Evolutionary conservation across 352 stramenopile species (phyloP).

Genomic region (Globisporangium cylindrosporum): DNA sequence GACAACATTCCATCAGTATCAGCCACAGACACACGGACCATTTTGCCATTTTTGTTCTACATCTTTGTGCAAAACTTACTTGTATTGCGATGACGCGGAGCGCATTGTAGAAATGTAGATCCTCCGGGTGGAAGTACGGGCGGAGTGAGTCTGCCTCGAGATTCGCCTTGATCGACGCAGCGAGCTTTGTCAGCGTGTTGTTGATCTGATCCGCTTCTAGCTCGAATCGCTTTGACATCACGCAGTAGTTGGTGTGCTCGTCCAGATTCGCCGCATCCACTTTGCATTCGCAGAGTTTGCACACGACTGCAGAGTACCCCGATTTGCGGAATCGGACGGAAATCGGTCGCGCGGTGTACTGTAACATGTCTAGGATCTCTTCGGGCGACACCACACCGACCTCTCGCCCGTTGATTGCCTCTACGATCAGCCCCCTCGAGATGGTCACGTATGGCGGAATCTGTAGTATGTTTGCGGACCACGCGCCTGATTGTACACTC

Average conservation of each 20-base stretch:
- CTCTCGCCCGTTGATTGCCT: conserved; percentile 56
- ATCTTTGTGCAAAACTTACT: conserved; percentile 15
- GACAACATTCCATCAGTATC: conserved; percentile 1
- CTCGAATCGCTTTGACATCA: conserved; percentile 74
- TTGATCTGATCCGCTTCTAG: conserved; percentile 81
- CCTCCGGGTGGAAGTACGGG: conserved; percentile 44
- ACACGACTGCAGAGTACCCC: conserved; percentile 51
- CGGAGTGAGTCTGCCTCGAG: conserved; percentile 38
- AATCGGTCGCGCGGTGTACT: conserved; percentile 59
- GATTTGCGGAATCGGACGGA: conserved; percentile 56
- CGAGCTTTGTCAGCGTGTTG: conserved; percentile 49
- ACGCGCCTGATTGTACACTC: conserved; percentile 38
- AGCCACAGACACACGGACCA: neutral
- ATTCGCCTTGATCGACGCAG: conserved; percentile 54
- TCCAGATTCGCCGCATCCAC: conserved; percentile 63
- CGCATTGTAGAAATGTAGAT: conserved; percentile 72
- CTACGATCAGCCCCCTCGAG: conserved; percentile 52
- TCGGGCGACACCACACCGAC: conserved; percentile 31
- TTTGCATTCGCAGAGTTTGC: conserved; percentile 78
- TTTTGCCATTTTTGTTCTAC: neutral
- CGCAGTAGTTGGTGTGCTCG: conserved; percentile 78
- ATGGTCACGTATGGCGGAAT: conserved; percentile 41
- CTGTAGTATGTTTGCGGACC: conserved; percentile 34
- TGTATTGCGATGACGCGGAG: conserved; percentile 66
- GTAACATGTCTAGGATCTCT: conserved; percentile 63